A percentile compares a stretch with the other conserved stretches of the same genome.
Evolutionary conservation across 2,329 filamentous ascomycete genomes (phyloP).

Genomic region (Diaporthe citrichinensis): DNA sequence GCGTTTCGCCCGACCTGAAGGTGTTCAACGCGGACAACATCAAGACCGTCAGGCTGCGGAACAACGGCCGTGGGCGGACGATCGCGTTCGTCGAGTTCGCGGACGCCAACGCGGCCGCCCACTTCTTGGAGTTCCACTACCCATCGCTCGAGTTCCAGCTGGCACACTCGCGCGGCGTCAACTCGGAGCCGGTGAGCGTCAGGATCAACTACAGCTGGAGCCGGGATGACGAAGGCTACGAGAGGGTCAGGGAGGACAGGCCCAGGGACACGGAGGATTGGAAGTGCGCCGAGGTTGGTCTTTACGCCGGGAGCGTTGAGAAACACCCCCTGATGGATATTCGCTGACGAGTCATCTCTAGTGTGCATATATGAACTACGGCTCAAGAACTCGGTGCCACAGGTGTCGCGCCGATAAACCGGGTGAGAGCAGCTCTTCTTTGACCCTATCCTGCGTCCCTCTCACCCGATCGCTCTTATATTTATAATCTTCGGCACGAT

Average conservation of each 20-base stretch:
- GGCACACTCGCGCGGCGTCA: slow-evolving; percentile 47
- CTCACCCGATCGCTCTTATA: neutral
- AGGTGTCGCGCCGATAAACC: slow-evolving; percentile 69
- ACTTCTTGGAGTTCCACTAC: slow-evolving; percentile 56
- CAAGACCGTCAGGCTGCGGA: slow-evolving; percentile 41
- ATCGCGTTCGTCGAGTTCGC: slow-evolving; percentile 59
- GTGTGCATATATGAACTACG: slow-evolving; percentile 71
- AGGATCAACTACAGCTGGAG: slow-evolving; percentile 54
- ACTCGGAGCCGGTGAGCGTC: slow-evolving; percentile 49
- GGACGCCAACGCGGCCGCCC: slow-evolving; percentile 54
- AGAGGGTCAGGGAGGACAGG: slow-evolving; percentile 33
- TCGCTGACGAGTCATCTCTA: slow-evolving; percentile 46
- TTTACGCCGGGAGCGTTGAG: neutral
- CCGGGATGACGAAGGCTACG: slow-evolving; percentile 48
- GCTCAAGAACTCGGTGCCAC: slow-evolving; percentile 69
- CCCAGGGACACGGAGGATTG: slow-evolving; percentile 53
- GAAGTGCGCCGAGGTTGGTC: slow-evolving; percentile 54
- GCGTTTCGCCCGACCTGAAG: slow-evolving; percentile 38
- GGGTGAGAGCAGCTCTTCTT: slow-evolving; percentile 54
- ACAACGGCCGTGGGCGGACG: slow-evolving; percentile 47
- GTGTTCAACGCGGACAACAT: slow-evolving; percentile 43
- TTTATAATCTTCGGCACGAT: neutral
- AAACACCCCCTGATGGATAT: neutral
- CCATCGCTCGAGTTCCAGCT: slow-evolving; percentile 54
- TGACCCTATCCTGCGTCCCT: neutral